These are phyloP conservation scores for Aphanomyces cochlioides DNA, from an alignment of 352 stramenopile species.

Conservation along the genomic window DNA sequence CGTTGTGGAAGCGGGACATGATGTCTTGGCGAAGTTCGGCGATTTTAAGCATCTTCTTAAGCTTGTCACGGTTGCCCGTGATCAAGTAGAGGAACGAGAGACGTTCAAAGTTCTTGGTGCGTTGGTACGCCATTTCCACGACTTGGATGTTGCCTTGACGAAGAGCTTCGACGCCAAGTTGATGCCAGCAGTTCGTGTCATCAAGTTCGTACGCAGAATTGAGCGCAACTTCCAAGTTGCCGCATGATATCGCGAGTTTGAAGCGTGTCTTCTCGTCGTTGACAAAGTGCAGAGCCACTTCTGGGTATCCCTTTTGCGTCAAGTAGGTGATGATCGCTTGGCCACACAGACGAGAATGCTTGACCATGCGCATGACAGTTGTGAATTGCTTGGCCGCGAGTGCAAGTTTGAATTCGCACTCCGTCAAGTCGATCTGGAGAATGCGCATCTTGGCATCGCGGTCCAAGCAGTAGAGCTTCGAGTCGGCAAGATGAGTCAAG, in stretches of 20 bases:
- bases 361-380: conserved; percentile 99
- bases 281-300: conserved; percentile 99
- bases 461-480: conserved; percentile 96
- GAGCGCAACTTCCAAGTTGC: conserved; percentile 98
- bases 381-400: conserved; percentile 94
- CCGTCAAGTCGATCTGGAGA: conserved; percentile 97
- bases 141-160: conserved; percentile 98
- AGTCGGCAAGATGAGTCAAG: conserved; percentile 92
- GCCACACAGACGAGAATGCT: conserved; percentile 93
- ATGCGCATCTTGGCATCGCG: conserved; percentile 95
- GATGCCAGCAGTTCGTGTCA: conserved; percentile 95
- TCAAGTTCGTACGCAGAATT: conserved; percentile 95
- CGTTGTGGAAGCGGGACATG: conserved; percentile 99
- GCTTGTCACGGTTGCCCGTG: conserved; percentile 97
- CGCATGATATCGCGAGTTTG: conserved; percentile 97
- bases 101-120: conserved; percentile 99
- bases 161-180: conserved; percentile 96
- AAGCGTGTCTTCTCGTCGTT: conserved; percentile 98
- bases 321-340: conserved; percentile 99
- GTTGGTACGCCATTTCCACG: conserved; percentile 99
- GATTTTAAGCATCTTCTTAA: conserved; percentile 99
- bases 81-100: conserved; percentile 99
- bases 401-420: conserved; percentile 98
- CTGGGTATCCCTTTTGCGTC: conserved; percentile 98
- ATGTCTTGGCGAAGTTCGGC: conserved; percentile 97